Percentiles rank a stretch among this genome's conserved stretches.
Evolutionary conservation across 306 rosid species (phyloP).

Genomic region (Benincasa hispida): DNA sequence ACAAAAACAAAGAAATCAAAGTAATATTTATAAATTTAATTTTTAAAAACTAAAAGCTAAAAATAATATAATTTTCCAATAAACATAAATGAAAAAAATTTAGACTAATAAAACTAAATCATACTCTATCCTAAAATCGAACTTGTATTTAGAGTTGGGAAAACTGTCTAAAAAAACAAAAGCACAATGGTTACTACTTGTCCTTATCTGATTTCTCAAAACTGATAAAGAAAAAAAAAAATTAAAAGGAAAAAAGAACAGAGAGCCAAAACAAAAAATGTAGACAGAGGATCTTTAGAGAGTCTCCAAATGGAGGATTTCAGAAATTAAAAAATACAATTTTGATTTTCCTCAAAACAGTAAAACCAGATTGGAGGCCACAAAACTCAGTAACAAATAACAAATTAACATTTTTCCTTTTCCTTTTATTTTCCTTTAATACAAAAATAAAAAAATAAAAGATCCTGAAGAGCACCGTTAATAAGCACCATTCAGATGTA

Average conservation of each 20-base stretch:
- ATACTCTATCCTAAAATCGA: too few species aligned
- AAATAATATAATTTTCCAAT: too few species aligned
- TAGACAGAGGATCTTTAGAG: background rate
- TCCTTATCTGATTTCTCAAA: background rate
- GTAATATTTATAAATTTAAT: too few species aligned
- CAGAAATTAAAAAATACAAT: too few species aligned
- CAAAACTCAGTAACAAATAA: background rate
- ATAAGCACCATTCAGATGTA: constrained; percentile 34
- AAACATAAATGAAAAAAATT: too few species aligned
- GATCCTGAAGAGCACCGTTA: constrained; percentile 40
- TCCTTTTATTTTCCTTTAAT: too few species aligned
- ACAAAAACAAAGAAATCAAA: too few species aligned
- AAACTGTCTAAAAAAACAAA: too few species aligned
- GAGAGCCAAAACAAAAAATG: background rate
- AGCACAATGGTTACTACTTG: too few species aligned
- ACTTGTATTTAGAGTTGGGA: background rate
- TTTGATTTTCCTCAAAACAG: background rate
- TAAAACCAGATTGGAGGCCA: constrained; percentile 3
- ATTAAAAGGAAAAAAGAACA: background rate
- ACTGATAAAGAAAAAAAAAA: background rate
- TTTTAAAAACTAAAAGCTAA: too few species aligned
- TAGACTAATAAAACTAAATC: too few species aligned
- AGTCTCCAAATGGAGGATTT: background rate
- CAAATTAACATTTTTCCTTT: background rate
- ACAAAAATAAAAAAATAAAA: background rate